A percentile compares a stretch with the other conserved stretches of the same genome.
phyloP scores from a whole-genome alignment of 1,284 basidiomycete species.

The Wallemia hederae region DNA sequence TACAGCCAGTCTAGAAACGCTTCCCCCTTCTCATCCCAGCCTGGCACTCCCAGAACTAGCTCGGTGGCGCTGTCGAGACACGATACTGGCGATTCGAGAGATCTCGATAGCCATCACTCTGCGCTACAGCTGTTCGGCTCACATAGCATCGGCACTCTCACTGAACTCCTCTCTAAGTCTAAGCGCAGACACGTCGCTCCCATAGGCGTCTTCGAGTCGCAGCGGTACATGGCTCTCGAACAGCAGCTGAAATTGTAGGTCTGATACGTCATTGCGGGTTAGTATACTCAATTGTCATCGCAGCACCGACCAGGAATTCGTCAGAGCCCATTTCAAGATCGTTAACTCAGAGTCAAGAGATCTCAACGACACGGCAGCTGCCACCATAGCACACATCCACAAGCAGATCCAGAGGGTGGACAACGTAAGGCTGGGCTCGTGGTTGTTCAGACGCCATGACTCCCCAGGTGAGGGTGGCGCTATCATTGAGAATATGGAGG shows the following conservation, averaged over 20 bases:
- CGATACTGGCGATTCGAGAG: neutral
- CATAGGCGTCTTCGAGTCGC: neutral
- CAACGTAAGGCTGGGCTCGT: neutral
- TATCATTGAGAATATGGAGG: neutral
- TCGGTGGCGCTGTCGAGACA: neutral
- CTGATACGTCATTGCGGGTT: neutral
- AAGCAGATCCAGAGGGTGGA: neutral
- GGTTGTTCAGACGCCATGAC: neutral
- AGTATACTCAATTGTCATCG: neutral
- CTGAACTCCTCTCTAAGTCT: neutral
- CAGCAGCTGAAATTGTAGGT: neutral
- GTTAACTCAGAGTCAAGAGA: neutral
- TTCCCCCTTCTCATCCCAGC: neutral
- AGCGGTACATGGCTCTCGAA: neutral
- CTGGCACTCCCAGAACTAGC: neutral
- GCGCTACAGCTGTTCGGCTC: neutral
- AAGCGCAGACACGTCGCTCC: neutral
- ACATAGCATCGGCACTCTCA: neutral
- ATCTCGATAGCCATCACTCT: neutral
- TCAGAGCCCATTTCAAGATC: neutral
- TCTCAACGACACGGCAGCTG: neutral
- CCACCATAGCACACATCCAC: neutral
- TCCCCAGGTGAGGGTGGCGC: neutral
- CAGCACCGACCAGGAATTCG: neutral
- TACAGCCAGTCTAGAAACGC: neutral